Evolutionary conservation across 148 eudicot species (phyloP), one percentile per base, ranked within the genome.

Genomic region (Camellia lanceoleosa): DNA sequence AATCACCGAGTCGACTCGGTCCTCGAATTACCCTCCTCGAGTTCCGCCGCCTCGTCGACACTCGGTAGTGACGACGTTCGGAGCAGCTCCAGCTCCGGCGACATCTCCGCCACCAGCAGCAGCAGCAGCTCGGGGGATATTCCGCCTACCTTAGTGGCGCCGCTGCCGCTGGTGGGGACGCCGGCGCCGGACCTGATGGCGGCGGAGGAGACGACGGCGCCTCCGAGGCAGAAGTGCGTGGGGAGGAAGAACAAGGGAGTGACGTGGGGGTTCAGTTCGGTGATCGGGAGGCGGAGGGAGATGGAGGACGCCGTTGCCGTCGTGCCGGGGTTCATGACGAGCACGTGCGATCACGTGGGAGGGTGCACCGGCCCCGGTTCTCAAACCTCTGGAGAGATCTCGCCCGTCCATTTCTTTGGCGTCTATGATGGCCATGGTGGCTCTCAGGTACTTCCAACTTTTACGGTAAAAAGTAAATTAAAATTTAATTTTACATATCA

Each of bases 371-470:
- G 90, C 1, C 81, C 83, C 6, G 85, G 87, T 58, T 81, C 88
- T 15, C 46, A 77, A 63, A 80, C 58, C 72, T 87, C 92, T 68
- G 68, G 41, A 20, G 84, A 79, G 68, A 71, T 83, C 73, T 87
- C 87, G 49, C 89, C 89, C 44, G 79, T 90, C 42, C 89, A 89
- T 83, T 91, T 92, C 80, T 94, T 92, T 63, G 98, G 92, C 2
- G 95, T 94, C 38, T 94, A 91, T 71, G 98, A 94, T 61, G 98
- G 98, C 59, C 98, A 94, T 38, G 98, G 98, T 43, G 97, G 97
- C 79, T 87, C 93, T 58, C 83, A 89, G 93, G 97, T 92, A 80
- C 43, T 67, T 5, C 8, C 0, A 60, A 44, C n/a, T 42, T 73
- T n/a, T 60, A 3, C 11, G 10, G 3, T 55, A 55, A 55, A 2